Base-by-base conservation (phyloP, 2,329 filamentous ascomycete genomes). In the Bipolaris zeicola region DNA sequence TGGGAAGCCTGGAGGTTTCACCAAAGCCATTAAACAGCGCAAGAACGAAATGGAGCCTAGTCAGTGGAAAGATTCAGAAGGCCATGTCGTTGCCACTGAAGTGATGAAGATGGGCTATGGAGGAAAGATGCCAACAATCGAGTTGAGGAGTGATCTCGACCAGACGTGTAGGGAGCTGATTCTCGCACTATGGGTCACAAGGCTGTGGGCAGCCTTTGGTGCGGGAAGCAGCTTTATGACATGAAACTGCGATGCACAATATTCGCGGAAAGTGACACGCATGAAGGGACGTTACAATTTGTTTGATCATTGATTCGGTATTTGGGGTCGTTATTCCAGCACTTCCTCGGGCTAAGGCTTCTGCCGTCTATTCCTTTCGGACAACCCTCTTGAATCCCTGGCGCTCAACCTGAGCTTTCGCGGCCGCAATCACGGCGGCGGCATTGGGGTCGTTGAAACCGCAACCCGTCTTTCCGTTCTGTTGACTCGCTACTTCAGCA, bases 381-480 rank as follows among this genome's bases (percentile, higher is more conserved):
- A 65, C 62, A 43, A 64, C 65, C 60, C 64, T 66, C 66, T 63
- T 71, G 47, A 72, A 73, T 1, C 70, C 69, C 57, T 73, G 70
- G 61, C 62, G 24, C 43, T 46, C 58, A 28, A 72, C 68, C 60
- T 72, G 70, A 5, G 62, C 64, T 57, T 73, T 24, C 1, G 69
- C 70, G n/a, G 67, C 70, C 18, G 69, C 68, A 56, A 73, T 72
- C 3, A 66, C 67, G 22, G 61, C 58, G 6, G 55, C 51, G 3
- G 68, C 65, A 42, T 73, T 71, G 10, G 70, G 70, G 37, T 73
- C 70, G 1, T 39, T 53, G 50, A 73, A 71, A 26, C 67, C 68
- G 41, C 70, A 73, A 7, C 70, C 69, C 5, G 64, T 68, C 65
- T 73, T 73, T 28, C 69, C 70, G 41, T 67, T 68, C 60, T 73